Evolutionary conservation across 75 land plant genomes (phyloP).

Genomic region (Sequoiadendron giganteum): DNA sequence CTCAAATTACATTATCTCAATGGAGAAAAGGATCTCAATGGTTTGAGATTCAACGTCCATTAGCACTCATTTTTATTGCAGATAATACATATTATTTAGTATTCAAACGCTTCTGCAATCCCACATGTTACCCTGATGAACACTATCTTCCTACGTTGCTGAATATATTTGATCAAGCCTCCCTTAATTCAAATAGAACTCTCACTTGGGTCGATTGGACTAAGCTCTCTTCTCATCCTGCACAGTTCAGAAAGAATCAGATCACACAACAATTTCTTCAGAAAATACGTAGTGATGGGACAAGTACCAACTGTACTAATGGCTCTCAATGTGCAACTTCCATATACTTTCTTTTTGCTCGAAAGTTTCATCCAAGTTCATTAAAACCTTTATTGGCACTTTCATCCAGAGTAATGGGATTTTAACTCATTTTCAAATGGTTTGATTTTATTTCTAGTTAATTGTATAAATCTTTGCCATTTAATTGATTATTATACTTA

Average conservation of each 20-base stretch:
- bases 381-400: conserved; percentile 43
- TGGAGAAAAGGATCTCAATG: conserved; percentile 67
- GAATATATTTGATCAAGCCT: conserved; percentile 43
- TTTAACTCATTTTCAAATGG: conserved; percentile 14
- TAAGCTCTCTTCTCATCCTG: conserved; percentile 50
- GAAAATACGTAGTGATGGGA: conserved; percentile 16
- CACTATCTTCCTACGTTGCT: conserved; percentile 68
- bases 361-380: conserved; percentile 48
- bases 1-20: conserved; percentile 38
- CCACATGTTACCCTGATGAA: conserved; percentile 73
- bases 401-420: conserved; percentile 27
- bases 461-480: too few species aligned
- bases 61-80: conserved; percentile 45
- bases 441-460: background rate
- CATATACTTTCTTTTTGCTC: conserved; percentile 39
- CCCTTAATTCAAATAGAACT: conserved; percentile 43
- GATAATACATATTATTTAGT: conserved; percentile 54
- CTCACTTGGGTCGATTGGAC: conserved; percentile 87
- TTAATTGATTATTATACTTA: too few species aligned
- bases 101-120: conserved; percentile 50
- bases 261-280: conserved; percentile 27
- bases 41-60: conserved; percentile 56
- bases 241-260: conserved; percentile 22
- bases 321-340: background rate
- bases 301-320: conserved; percentile 12